A percentile compares a stretch with the other conserved stretches of the same genome.
These are phyloP conservation scores for Globisporangium iwayamae DNA, from an alignment of 352 stramenopile species.

Conservation along the genomic window DNA sequence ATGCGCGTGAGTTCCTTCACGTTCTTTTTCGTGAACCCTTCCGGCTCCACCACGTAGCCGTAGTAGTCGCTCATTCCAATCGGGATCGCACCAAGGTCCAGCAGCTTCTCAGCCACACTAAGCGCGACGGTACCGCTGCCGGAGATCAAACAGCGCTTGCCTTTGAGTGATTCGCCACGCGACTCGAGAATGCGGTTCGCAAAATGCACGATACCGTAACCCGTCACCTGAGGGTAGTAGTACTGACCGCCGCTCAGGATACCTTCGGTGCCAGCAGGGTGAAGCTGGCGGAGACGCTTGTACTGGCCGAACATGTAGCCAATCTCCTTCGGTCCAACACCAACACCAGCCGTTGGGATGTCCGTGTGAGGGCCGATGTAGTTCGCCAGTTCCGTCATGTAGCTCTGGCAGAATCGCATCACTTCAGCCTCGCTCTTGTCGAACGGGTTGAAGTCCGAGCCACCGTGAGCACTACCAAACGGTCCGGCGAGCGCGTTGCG, in stretches of 20 bases:
- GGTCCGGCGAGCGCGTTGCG: constrained; percentile 91
- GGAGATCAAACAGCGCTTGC: constrained; percentile 96
- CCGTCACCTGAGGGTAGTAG: constrained; percentile 90
- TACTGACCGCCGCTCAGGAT: constrained; percentile 88
- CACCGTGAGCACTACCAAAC: constrained; percentile 83
- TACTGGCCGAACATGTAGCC: constrained; percentile 98
- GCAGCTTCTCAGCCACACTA: constrained; percentile 93
- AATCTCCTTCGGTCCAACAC: constrained; percentile 92
- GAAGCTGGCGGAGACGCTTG: constrained; percentile 91
- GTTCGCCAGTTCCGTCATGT: constrained; percentile 97
- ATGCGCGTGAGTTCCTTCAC: constrained; percentile 73
- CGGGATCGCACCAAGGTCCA: constrained; percentile 94
- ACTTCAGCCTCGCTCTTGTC: constrained; percentile 97
- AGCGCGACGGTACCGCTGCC: constrained; percentile 93
- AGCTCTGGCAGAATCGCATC: constrained; percentile 97
- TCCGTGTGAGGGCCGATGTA: constrained; percentile 97
- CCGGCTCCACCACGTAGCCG: constrained; percentile 94
- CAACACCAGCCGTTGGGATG: constrained; percentile 93
- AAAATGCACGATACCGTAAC: constrained; percentile 95
- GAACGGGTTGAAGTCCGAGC: constrained; percentile 96
- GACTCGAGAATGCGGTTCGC: constrained; percentile 92
- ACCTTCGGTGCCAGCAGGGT: constrained; percentile 76
- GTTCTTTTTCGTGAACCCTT: constrained; percentile 75
- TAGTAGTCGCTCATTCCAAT: constrained; percentile 96
- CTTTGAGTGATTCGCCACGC: constrained; percentile 91